Percentiles rank a stretch among this genome's conserved stretches.
These are phyloP conservation scores for Aurifilum marmelostoma DNA, from an alignment of 2,329 filamentous ascomycete genomes.

Conservation along the genomic window DNA sequence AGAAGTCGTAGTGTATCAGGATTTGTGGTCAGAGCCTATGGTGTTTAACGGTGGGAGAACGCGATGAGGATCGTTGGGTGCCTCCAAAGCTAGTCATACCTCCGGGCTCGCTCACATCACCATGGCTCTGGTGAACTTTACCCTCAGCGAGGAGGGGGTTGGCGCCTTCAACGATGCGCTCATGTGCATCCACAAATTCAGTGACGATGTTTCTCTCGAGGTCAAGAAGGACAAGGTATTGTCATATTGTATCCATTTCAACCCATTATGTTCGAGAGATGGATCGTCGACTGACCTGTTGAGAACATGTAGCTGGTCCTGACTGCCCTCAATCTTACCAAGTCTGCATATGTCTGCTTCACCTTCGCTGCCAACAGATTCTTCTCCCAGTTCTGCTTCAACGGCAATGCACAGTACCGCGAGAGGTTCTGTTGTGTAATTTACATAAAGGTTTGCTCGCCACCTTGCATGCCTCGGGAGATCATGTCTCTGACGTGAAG, in stretches of 20 bases:
- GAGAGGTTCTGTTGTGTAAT: conserved; percentile 75
- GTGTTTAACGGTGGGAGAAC: neutral
- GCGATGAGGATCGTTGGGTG: neutral
- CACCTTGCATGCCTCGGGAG: neutral
- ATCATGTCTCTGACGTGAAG: conserved; percentile 16
- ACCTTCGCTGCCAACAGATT: conserved; percentile 69
- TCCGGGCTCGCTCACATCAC: neutral
- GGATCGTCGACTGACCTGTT: conserved; percentile 17
- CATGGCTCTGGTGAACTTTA: conserved; percentile 70
- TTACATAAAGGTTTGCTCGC: conserved; percentile 63
- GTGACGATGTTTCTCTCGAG: conserved; percentile 77
- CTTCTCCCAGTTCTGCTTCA: conserved; percentile 73
- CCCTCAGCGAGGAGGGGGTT: conserved; percentile 73
- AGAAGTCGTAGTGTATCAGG: neutral
- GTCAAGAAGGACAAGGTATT: conserved; percentile 67
- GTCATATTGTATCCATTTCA: neutral
- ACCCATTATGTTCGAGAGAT: conserved; percentile 4
- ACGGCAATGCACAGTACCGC: conserved; percentile 53
- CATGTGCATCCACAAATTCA: conserved; percentile 77
- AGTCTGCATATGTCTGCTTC: conserved; percentile 77
- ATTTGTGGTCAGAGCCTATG: neutral
- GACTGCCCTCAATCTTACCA: conserved; percentile 77
- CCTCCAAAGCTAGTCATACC: neutral
- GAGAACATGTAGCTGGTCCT: conserved; percentile 62
- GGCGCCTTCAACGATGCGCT: conserved; percentile 72